These are phyloP conservation scores for Cladobotryum protrusum DNA, from an alignment of 2,329 filamentous ascomycete species.

Conservation along the genomic window DNA sequence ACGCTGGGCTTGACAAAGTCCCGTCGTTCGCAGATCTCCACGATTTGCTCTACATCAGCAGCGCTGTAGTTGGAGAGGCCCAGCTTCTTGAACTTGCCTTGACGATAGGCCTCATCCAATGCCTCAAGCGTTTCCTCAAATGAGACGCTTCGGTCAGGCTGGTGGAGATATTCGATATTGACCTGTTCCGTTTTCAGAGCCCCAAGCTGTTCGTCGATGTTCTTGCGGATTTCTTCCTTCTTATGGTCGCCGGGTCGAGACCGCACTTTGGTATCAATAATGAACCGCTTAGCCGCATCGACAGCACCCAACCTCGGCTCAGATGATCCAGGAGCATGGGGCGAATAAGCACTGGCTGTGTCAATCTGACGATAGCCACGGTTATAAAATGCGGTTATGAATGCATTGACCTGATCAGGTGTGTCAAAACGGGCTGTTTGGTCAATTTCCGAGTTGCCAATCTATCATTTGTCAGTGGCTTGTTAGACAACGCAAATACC, in stretches of 20 bases:
- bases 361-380: slow-evolving; percentile 7
- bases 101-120: background rate
- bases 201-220: slow-evolving; percentile 27
- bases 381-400: slow-evolving; percentile 4
- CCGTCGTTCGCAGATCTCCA: slow-evolving; percentile 31
- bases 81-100: slow-evolving; percentile 4
- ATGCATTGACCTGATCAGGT: slow-evolving; percentile 20
- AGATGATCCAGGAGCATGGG: slow-evolving; percentile 17
- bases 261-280: slow-evolving; percentile 32
- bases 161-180: slow-evolving; percentile 6
- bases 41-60: slow-evolving; percentile 34
- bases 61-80: slow-evolving; percentile 38
- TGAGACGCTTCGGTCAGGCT: background rate
- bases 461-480: slow-evolving; percentile 7
- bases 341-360: slow-evolving; percentile 6
- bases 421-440: slow-evolving; percentile 19
- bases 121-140: slow-evolving; percentile 3
- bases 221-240: slow-evolving; percentile 21
- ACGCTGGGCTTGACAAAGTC: slow-evolving; percentile 33
- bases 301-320: slow-evolving; percentile 27
- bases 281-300: slow-evolving; percentile 23
- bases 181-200: slow-evolving; percentile 16
- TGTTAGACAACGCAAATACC: too few species aligned
- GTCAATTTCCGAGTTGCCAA: slow-evolving; percentile 19
- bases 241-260: slow-evolving; percentile 23